phyloP scores from a whole-genome alignment of 23 red algal species.

The Gracilaria domingensis region DNA sequence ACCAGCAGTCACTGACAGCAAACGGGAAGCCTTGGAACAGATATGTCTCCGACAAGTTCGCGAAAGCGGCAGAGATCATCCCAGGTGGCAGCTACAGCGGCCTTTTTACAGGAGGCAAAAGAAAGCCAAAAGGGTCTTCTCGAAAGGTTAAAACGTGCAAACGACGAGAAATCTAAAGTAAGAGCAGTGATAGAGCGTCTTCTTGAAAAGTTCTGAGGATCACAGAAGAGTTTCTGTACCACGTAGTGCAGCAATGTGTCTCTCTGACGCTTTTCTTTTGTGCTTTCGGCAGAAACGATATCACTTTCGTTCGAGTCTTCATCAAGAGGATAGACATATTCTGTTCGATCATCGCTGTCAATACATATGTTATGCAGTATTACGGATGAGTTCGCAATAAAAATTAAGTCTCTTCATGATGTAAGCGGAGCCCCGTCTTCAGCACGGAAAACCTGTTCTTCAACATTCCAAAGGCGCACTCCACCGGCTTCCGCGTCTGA shows the following conservation, averaged over 20 bases:
- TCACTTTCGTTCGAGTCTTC: neutral
- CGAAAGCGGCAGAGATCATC: neutral
- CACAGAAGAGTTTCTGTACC: too few species aligned
- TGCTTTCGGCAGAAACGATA: neutral
- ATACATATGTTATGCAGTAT: neutral
- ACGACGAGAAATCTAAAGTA: too few species aligned
- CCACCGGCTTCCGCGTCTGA: neutral
- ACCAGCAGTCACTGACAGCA: neutral
- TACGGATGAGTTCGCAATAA: slow-evolving; percentile 4
- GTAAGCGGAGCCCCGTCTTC: neutral
- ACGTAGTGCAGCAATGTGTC: too few species aligned
- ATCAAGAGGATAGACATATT: neutral
- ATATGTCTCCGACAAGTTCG: neutral
- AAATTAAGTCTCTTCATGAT: neutral
- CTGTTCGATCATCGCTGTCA: neutral
- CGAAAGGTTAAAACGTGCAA: too few species aligned
- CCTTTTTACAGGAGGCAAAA: too few species aligned
- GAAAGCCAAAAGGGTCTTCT: too few species aligned
- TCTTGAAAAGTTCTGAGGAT: too few species aligned
- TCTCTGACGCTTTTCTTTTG: neutral
- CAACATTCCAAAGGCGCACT: slow-evolving; percentile 18
- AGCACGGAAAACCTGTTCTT: neutral
- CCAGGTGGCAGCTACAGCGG: neutral
- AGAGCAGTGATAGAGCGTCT: too few species aligned
- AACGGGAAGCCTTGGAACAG: too few species aligned